Conservation (phyloP, 2,329 filamentous ascomycete species). For the Claviceps sorghi region DNA sequence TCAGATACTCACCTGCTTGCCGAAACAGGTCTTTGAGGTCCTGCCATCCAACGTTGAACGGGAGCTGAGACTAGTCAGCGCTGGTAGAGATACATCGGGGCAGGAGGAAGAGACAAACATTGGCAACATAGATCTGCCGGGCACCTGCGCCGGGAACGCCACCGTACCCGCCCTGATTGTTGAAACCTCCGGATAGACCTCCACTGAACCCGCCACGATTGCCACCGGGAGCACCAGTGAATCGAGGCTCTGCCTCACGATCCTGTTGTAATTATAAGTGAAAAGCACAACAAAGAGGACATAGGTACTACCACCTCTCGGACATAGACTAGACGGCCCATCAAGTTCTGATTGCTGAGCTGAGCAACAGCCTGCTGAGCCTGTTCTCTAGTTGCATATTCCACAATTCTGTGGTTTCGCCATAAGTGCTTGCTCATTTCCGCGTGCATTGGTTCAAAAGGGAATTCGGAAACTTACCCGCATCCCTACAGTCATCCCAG, state of each 20-base stretch:
- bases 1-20: constrained; percentile 66
- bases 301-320: constrained; percentile 58
- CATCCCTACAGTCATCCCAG: constrained; percentile 95
- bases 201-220: constrained; percentile 48
- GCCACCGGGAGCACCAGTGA: constrained; percentile 58
- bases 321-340: constrained; percentile 97
- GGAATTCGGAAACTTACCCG: constrained; percentile 59
- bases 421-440: not conserved
- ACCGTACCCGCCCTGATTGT: constrained; percentile 40
- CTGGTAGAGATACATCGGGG: not conserved
- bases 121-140: constrained; percentile 92
- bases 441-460: not conserved
- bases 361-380: constrained; percentile 93
- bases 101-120: constrained; percentile 58
- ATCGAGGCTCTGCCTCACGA: constrained; percentile 93
- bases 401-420: constrained; percentile 66
- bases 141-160: constrained; percentile 37
- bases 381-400: constrained; percentile 99
- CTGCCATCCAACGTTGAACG: constrained; percentile 96
- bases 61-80: constrained; percentile 48
- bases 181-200: constrained; percentile 35
- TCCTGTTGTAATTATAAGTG: constrained; percentile 42
- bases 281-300: not conserved
- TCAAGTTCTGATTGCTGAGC: constrained; percentile 97
- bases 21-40: constrained; percentile 97